A percentile compares a stretch with the other conserved stretches of the same genome.
phyloP scores from a whole-genome alignment of 2,329 filamentous ascomycete species.

The Neobulgaria alba region DNA sequence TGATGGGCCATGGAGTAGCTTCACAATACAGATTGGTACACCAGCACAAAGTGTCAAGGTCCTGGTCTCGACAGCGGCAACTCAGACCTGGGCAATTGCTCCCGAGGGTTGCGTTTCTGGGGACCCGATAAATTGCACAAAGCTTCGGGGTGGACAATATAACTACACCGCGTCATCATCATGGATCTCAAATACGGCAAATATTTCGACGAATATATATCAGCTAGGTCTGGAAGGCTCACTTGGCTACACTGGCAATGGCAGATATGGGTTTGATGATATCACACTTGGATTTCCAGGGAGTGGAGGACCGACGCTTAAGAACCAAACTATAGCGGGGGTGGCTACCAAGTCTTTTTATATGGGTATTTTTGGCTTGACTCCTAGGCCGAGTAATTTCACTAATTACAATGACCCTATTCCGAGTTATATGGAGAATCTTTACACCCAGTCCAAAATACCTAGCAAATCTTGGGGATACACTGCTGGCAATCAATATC shows the following conservation, averaged over 20 bases:
- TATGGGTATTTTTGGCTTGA: conserved; percentile 33
- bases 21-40: conserved; percentile 47
- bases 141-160: conserved; percentile 51
- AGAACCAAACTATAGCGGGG: conserved; percentile 12
- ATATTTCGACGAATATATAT: conserved; percentile 2
- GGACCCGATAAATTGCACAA: conserved; percentile 40
- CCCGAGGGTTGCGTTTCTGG: conserved; percentile 41
- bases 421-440: conserved; percentile 30
- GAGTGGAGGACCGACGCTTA: conserved; percentile 18
- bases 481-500: conserved; percentile 34
- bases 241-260: conserved; percentile 9
- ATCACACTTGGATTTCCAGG: conserved; percentile 15
- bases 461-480: conserved; percentile 35
- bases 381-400: conserved; percentile 31
- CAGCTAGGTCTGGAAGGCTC: conserved; percentile 9
- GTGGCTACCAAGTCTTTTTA: conserved; percentile 15
- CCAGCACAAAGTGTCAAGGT: conserved; percentile 44
- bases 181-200: conserved; percentile 37
- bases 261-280: conserved; percentile 17
- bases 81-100: conserved; percentile 59
- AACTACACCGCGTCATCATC: conserved; percentile 43
- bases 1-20: conserved; percentile 64
- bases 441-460: conserved; percentile 30
- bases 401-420: conserved; percentile 29
- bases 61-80: conserved; percentile 54